Conservation (phyloP, 177 flowering plant genomes). For the Vitis hybrid region DNA sequence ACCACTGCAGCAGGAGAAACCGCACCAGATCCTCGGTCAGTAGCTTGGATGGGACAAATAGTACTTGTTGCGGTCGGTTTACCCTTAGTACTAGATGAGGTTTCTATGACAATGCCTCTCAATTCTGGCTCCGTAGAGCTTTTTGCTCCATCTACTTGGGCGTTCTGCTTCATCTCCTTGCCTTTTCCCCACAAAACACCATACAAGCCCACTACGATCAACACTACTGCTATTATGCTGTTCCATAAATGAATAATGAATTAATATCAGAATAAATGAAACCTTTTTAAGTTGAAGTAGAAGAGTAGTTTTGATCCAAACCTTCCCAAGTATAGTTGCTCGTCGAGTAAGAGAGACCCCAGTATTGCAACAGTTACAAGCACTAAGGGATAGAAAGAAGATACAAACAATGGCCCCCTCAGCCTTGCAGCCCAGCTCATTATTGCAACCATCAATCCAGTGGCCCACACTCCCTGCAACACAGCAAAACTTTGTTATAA, state of each 20-base stretch:
- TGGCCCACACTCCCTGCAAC: conserved; percentile 40
- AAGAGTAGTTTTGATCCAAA: not conserved
- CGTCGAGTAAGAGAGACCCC: conserved; percentile 36
- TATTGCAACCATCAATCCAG: conserved; percentile 33
- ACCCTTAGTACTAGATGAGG: too few species aligned
- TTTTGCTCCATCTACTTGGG: too few species aligned
- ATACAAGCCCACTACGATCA: conserved; percentile 32
- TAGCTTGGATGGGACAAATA: too few species aligned
- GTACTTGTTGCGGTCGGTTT: too few species aligned
- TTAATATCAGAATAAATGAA: not conserved
- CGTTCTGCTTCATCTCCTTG: conserved; percentile 12
- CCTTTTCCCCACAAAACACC: conserved; percentile 27
- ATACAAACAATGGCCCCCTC: conserved; percentile 53
- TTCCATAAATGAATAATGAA: not conserved
- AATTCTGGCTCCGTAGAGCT: too few species aligned
- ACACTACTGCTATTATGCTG: conserved; percentile 30
- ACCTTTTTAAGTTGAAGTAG: not conserved
- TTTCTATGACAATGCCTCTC: too few species aligned
- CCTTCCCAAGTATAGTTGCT: conserved; percentile 51
- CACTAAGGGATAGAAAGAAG: conserved; percentile 51
- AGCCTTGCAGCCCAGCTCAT: conserved; percentile 30
- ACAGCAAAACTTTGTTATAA: too few species aligned
- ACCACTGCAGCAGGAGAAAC: too few species aligned
- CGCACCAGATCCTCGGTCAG: too few species aligned
- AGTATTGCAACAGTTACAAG: conserved; percentile 43